A percentile compares a stretch with the other conserved stretches of the same genome.
Conservation (phyloP, 495 filamentous ascomycete species). For the Talaromyces thailandensis region DNA sequence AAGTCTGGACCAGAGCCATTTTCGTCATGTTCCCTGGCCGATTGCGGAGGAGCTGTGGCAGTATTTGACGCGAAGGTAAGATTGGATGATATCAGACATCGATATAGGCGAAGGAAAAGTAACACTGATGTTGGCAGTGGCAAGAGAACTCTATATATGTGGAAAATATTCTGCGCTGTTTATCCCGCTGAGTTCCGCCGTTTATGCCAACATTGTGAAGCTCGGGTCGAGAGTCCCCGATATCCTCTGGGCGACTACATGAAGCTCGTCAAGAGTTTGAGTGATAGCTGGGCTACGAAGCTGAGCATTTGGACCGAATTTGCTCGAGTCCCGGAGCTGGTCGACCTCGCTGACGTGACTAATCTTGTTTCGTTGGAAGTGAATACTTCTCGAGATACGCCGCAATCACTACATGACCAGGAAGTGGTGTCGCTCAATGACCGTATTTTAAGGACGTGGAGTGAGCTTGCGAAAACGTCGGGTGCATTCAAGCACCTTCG, state of each 20-base stretch:
- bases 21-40: slow-evolving; percentile 25
- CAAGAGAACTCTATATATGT: slow-evolving; percentile 31
- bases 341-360: slow-evolving; percentile 21
- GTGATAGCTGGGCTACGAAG: slow-evolving; percentile 20
- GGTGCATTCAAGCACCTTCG: slow-evolving; percentile 25
- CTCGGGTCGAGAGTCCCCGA: slow-evolving; percentile 15
- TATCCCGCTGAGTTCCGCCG: slow-evolving; percentile 25
- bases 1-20: slow-evolving; percentile 16
- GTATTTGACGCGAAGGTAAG: slow-evolving; percentile 23
- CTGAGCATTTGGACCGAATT: slow-evolving; percentile 20
- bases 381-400: slow-evolving; percentile 1
- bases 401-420: background rate
- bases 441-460: slow-evolving; percentile 30
- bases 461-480: slow-evolving; percentile 19
- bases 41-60: slow-evolving; percentile 32
- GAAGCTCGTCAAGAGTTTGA: slow-evolving; percentile 19
- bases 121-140: slow-evolving; percentile 14
- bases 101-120: background rate
- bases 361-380: slow-evolving; percentile 34
- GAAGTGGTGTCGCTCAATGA: slow-evolving; percentile 18
- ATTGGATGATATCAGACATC: background rate
- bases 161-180: slow-evolving; percentile 29
- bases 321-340: slow-evolving; percentile 22
- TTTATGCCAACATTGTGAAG: slow-evolving; percentile 13
- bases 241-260: slow-evolving; percentile 24